Evolutionary conservation across 768 basidiomycete genomes (phyloP), one percentile per base, ranked within the genome.

Genomic region (Russula dissimulans): DNA sequence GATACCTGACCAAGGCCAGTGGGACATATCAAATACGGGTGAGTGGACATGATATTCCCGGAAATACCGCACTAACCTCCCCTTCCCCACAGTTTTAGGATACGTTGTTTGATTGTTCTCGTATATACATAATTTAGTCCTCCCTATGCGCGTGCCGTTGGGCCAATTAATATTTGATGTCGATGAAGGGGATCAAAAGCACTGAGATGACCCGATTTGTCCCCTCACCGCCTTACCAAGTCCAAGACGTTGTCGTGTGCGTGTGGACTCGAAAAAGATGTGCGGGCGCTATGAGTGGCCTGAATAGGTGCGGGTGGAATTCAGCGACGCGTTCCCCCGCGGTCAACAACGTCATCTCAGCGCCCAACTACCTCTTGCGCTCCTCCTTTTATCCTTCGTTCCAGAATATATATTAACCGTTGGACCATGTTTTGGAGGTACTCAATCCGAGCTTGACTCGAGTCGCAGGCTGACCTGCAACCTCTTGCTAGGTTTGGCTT

Each of bases 1-100:
- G 94, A 56, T 97, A 95, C 70, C 81, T 97, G 58, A 93, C 93
- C 26, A 95, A 95, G 74, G 91, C 93, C 6, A 94, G 86, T 68
- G 94, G 95, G 50, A 78, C 84, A 4, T 98, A 98, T 75, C 95
- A 97, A 75, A 85, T 98, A 64, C 76, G 95, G 77, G 94, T 95
- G 71, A 74, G 92, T 80, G 32, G 31, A 32, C 12, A 32, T 15
- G n/a, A 5, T 34, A 56, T 52, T n/a, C 31, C 22, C 42, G 32
- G 36, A 54, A 48, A 56, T 26, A 12, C 29, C 1, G 26, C 18
- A 3, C 46, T 60, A 22, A 51, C 45, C 17, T 48, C 41, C 31
- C 8, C 29, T 48, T 11, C 29, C n/a, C 55, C 7, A 36, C 57
- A 65, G 64, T 65, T 65, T 56, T 65, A 55, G 43, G 18, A n/a